Percentiles rank a stretch among this genome's conserved stretches.
Evolutionary conservation across 2,329 filamentous ascomycete species (phyloP).

Genomic region (Dichotomopilus funicola): DNA sequence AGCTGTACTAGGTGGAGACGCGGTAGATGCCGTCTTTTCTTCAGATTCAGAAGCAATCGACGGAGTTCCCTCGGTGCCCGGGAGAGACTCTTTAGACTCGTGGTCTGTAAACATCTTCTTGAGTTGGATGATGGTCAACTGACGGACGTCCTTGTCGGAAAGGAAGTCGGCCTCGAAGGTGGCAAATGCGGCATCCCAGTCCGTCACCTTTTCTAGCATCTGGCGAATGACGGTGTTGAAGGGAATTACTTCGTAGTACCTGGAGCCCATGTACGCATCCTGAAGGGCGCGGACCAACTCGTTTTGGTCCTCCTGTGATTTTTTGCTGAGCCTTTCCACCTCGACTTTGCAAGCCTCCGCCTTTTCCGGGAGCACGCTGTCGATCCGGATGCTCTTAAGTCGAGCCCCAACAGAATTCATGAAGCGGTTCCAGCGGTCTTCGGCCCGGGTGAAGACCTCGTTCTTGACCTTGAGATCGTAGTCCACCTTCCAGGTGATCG

Average conservation of each 20-base stretch:
- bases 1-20: conserved; percentile 24
- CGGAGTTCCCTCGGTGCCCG: conserved; percentile 56
- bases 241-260: conserved; percentile 95
- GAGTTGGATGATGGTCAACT: conserved; percentile 84
- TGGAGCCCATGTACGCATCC: conserved; percentile 84
- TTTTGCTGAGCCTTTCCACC: conserved; percentile 70
- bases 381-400: conserved; percentile 81
- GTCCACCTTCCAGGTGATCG: conserved; percentile 96
- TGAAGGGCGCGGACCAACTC: conserved; percentile 71
- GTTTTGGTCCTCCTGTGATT: conserved; percentile 76
- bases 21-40: conserved; percentile 40
- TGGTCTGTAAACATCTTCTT: conserved; percentile 93
- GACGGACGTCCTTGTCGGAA: conserved; percentile 91
- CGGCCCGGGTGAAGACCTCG: conserved; percentile 74
- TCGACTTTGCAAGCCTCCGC: conserved; percentile 74
- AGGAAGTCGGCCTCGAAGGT: conserved; percentile 92
- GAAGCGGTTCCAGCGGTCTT: conserved; percentile 78
- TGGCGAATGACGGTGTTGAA: conserved; percentile 82
- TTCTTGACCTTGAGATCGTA: conserved; percentile 90
- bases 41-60: conserved; percentile 36
- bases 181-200: conserved; percentile 86
- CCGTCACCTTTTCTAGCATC: conserved; percentile 85
- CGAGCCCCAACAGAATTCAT: conserved; percentile 80
- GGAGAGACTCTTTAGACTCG: conserved; percentile 70
- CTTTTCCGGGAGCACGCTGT: conserved; percentile 85